Evolutionary conservation across 78 protist species (phyloP), one percentile per base, ranked within the genome.

Genomic region (Polysphondylium violaceum): DNA sequence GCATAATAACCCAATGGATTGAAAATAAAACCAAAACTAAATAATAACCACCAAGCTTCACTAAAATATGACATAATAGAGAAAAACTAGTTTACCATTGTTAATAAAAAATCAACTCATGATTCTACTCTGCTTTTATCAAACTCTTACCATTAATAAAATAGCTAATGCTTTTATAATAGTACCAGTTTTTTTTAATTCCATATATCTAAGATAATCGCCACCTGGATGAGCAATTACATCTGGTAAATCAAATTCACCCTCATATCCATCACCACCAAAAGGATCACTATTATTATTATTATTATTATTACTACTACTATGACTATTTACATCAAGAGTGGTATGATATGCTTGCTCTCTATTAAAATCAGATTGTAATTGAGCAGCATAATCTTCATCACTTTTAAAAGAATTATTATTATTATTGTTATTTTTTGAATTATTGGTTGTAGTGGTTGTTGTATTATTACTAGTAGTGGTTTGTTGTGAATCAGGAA

Each of bases 31-130:
- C 90, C 90, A 58, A 35, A 25, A 69, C 79, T 69, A 33, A 83
- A 83, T 53, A 83, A 27, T 59, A 83, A 69, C 90, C 90, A 83
- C 90, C 90, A 83, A 40, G 67, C 76, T 69, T 69, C 63, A 40
- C 50, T 44, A 58, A 79, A 79, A n/a, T 83, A 83, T 55, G 90
- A 53, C 90, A 83, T 83, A 11, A 83, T 55, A 7, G 90, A 83
- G 63, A 67, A 83, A 27, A 63, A 7, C 88, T 77, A 29, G 5
- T 29, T 1, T 43, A 23, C 6, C 44, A 9, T 68, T 35, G 16
- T 43, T 43, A 38, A 43, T 21, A 44, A 65, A 21, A 65, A 36
- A 41, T 25, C 11, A 40, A 19, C 9, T 17, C 0, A 31, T n/a
- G n/a, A n/a, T n/a, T n/a, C n/a, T n/a, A n/a, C n/a, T n/a, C n/a